phyloP scores from a whole-genome alignment of 305 asterid species.

The Fraxinus baroniana region DNA sequence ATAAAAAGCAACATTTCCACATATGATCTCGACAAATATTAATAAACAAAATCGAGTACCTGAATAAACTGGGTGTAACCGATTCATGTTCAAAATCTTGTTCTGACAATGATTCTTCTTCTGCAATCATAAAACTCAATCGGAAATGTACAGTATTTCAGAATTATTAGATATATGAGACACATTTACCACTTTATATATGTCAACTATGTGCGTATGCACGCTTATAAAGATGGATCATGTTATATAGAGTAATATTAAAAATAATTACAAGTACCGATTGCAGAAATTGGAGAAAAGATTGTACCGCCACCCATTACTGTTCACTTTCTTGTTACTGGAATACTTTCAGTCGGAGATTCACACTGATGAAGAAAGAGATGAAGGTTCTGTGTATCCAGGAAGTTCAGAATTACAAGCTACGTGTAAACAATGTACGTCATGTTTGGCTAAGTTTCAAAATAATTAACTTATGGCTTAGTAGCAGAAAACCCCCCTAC shows the following conservation, averaged over 20 bases:
- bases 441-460: not conserved
- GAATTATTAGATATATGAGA: not conserved
- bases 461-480: not conserved
- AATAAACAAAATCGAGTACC: conserved; percentile 28
- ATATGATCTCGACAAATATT: not conserved
- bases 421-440: not conserved
- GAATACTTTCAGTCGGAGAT: not conserved
- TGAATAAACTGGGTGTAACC: conserved; percentile 15
- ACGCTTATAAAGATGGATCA: not conserved
- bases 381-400: not conserved
- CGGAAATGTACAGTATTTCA: not conserved
- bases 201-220: not conserved
- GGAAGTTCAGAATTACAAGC: not conserved
- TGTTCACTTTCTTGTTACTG: not conserved
- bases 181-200: not conserved
- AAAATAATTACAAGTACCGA: conserved; percentile 30
- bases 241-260: not conserved
- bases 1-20: not conserved
- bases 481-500: no score
- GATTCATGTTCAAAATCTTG: conserved; percentile 26
- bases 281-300: conserved; percentile 13
- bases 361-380: not conserved
- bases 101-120: conserved; percentile 31
- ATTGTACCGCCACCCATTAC: conserved; percentile 54
- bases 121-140: conserved; percentile 25